Evolutionary conservation across 441 rosid genomes (phyloP), one percentile per base, ranked within the genome.

Genomic region (Syzygium malaccense): DNA sequence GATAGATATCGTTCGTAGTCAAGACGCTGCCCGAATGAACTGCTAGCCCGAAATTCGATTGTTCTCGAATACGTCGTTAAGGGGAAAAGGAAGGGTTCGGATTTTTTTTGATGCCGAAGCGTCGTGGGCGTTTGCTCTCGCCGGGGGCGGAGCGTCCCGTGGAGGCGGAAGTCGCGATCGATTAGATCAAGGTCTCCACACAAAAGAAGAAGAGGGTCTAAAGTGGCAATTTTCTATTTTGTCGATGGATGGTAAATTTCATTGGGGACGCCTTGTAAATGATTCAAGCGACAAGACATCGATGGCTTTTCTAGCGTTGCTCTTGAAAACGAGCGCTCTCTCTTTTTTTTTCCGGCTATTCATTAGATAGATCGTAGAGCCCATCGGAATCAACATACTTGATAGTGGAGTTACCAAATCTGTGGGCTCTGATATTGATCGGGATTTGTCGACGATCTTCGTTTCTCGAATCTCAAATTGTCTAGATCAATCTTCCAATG

Each of bases 11-110:
- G 0, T 37, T 19, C 19, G 8, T 19, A 10, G 6, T 32, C 8
- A 32, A 66, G 13, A 32, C 3, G 14, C 11, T 64, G 18, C 30
- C 37, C 13, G 4, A 7, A 33, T 8, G 33, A 66, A 66, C 9
- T 2, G 45, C 0, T 2, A 8, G 8, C 8, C 18, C 33, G 7
- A 19, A 68, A 9, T 33, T 68, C 3, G 79, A 10, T 19, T 3
- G 20, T 68, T 19, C 3, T 68, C 20, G 2, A 1, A 20, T 10
- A 9, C 0, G 25, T 33, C 0, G 4, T 19, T 2, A 20, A 5
- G 8, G 9, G 4, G 9, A 45, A 20, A 25, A 20, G 26, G 12
- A 33, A 41, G 37, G 48, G 19, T 33, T 0, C 13, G 3, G 9
- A 66, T 66, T 66, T 17, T 17, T 66, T 66, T 32, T 18, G 10